Evolutionary conservation across 345 rosid species (phyloP).

Genomic region (Acer campestre): DNA sequence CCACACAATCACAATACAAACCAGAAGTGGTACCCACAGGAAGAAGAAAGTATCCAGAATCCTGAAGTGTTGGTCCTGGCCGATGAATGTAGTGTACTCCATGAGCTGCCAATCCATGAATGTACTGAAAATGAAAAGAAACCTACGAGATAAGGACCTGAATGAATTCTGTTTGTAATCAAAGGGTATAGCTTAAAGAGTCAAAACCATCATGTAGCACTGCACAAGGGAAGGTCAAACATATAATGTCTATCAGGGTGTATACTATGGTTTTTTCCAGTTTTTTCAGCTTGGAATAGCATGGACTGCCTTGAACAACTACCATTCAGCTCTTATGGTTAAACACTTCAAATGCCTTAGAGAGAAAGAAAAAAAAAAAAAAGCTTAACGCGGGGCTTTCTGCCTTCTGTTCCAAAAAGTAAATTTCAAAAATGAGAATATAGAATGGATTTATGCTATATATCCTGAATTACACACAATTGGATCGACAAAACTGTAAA

Average conservation of each 20-base stretch:
- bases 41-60: conserved; percentile 66
- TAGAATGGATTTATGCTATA: too few relatives aligned
- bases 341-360: too few relatives aligned
- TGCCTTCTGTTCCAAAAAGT: too few relatives aligned
- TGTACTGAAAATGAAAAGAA: conserved; percentile 41
- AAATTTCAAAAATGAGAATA: too few relatives aligned
- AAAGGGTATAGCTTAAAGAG: neutral
- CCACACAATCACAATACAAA: neutral
- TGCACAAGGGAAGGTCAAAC: neutral
- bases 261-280: too few relatives aligned
- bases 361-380: too few relatives aligned
- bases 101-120: conserved; percentile 88
- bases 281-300: too few relatives aligned
- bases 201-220: neutral
- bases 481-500: too few relatives aligned
- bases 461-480: too few relatives aligned
- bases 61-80: conserved; percentile 73
- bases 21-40: conserved; percentile 48
- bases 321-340: too few relatives aligned
- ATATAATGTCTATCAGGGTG: neutral
- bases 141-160: neutral
- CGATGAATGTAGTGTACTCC: conserved; percentile 82
- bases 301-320: too few relatives aligned
- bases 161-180: neutral
- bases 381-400: too few relatives aligned